These are phyloP conservation scores for Lumnitzera racemosa DNA, from an alignment of 345 rosid genomes.

Conservation along the genomic window DNA sequence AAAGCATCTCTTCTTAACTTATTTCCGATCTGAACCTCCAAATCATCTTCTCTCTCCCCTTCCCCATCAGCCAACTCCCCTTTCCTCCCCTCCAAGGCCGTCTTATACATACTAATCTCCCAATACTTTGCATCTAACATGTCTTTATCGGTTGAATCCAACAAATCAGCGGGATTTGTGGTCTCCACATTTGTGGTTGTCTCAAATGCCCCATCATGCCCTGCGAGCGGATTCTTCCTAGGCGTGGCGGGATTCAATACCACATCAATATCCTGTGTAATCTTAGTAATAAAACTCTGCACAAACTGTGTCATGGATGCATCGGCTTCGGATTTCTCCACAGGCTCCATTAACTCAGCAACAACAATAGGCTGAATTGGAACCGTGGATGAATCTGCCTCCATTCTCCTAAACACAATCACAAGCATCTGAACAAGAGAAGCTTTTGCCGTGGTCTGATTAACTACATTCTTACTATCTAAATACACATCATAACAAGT, in stretches of 20 bases:
- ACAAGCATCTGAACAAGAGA: slow-evolving; percentile 95
- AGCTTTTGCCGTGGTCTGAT: slow-evolving; percentile 93
- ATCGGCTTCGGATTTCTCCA: slow-evolving; percentile 74
- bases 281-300: slow-evolving; percentile 71
- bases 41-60: slow-evolving; percentile 80
- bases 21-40: slow-evolving; percentile 98
- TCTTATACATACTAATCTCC: slow-evolving; percentile 99
- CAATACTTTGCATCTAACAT: slow-evolving; percentile 99
- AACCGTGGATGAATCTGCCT: slow-evolving; percentile 89
- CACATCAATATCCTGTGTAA: slow-evolving; percentile 75
- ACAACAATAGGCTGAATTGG: slow-evolving; percentile 98
- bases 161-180: slow-evolving; percentile 54
- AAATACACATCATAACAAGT: slow-evolving; percentile 92
- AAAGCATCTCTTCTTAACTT: slow-evolving; percentile 97
- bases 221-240: slow-evolving; percentile 37
- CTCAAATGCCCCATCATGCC: slow-evolving; percentile 60
- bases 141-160: slow-evolving; percentile 78
- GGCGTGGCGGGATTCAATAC: slow-evolving; percentile 49
- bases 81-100: slow-evolving; percentile 96
- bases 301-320: slow-evolving; percentile 78
- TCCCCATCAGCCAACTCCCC: slow-evolving; percentile 95
- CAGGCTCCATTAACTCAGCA: slow-evolving; percentile 94
- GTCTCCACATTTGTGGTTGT: slow-evolving; percentile 47
- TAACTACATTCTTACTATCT: slow-evolving; percentile 84
- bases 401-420: slow-evolving; percentile 96